These are phyloP conservation scores for Globomyces pollinis-pini DNA, from an alignment of 192 early-diverging fungal species.

Conservation along the genomic window DNA sequence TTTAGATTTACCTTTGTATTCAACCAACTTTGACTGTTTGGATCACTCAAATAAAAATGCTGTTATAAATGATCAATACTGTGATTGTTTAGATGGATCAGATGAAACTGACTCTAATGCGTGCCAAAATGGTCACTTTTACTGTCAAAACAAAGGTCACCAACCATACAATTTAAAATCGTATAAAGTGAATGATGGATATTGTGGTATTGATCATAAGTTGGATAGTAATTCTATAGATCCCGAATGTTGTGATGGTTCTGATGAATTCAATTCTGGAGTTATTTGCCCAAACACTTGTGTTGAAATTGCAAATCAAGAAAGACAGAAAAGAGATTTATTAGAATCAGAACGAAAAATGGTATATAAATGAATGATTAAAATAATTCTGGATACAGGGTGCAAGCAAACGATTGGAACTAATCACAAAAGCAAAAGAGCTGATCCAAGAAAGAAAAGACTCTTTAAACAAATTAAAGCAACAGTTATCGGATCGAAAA, in stretches of 20 bases:
- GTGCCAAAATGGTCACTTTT: slow-evolving; percentile 70
- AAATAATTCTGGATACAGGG: background rate
- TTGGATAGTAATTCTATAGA: too few relatives aligned
- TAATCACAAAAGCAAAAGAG: background rate
- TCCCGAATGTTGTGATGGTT: slow-evolving; percentile 90
- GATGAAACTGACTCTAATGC: slow-evolving; percentile 80
- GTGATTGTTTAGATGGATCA: slow-evolving; percentile 89
- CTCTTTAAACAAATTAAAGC: background rate
- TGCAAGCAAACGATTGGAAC: background rate
- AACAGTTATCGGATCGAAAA: background rate
- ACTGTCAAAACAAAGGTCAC: slow-evolving; percentile 77
- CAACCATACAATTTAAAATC: slow-evolving; percentile 55
- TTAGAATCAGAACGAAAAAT: background rate
- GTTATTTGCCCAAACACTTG: slow-evolving; percentile 69
- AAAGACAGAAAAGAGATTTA: background rate
- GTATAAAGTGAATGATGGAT: slow-evolving; percentile 87
- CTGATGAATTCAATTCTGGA: slow-evolving; percentile 58
- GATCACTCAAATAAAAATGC: slow-evolving; percentile 1
- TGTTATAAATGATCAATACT: slow-evolving; percentile 92
- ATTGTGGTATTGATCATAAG: slow-evolving; percentile 73
- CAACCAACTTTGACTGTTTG: background rate
- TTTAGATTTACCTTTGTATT: too few relatives aligned
- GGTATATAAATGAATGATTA: background rate
- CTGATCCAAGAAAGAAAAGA: background rate
- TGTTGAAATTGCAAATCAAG: slow-evolving; percentile 22